Percentiles rank a stretch among this genome's conserved stretches.
phyloP scores from a whole-genome alignment of 495 filamentous ascomycete species.

The Beverwykella pulmonaria region DNA sequence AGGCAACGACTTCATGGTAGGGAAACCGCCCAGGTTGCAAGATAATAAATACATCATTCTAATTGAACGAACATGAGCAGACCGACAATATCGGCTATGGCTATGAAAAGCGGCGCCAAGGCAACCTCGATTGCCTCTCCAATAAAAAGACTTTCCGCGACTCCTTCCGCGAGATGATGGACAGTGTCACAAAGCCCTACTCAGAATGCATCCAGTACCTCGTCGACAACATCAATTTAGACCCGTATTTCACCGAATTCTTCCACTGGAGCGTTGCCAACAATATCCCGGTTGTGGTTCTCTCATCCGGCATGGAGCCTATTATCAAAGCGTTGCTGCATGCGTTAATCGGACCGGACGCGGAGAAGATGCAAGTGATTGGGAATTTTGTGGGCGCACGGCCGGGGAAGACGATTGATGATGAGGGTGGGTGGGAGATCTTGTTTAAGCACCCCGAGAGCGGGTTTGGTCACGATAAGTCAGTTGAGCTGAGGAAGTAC shows the following conservation, averaged over 20 bases:
- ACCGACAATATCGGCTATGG: slow-evolving; percentile 93
- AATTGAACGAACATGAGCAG: slow-evolving; percentile 43
- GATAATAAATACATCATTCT: slow-evolving; percentile 12
- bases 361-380: slow-evolving; percentile 77
- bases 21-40: neutral
- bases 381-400: slow-evolving; percentile 73
- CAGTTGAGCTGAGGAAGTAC: slow-evolving; percentile 81
- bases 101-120: slow-evolving; percentile 59
- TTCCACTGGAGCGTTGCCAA: slow-evolving; percentile 76
- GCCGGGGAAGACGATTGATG: slow-evolving; percentile 73
- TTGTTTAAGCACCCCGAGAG: slow-evolving; percentile 56
- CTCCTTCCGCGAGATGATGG: slow-evolving; percentile 85
- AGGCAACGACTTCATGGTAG: slow-evolving; percentile 82
- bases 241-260: slow-evolving; percentile 83
- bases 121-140: slow-evolving; percentile 72
- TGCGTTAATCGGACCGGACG: slow-evolving; percentile 72
- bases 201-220: slow-evolving; percentile 75
- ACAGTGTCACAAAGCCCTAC: slow-evolving; percentile 75
- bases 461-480: slow-evolving; percentile 92
- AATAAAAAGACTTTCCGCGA: slow-evolving; percentile 72
- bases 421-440: slow-evolving; percentile 82
- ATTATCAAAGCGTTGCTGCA: slow-evolving; percentile 83
- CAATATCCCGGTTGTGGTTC: slow-evolving; percentile 87
- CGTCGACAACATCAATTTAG: slow-evolving; percentile 79
- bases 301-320: slow-evolving; percentile 89